Evolutionary conservation across 2,329 filamentous ascomycete species (phyloP).

Genomic region (Pseudogymnoascus sp.): DNA sequence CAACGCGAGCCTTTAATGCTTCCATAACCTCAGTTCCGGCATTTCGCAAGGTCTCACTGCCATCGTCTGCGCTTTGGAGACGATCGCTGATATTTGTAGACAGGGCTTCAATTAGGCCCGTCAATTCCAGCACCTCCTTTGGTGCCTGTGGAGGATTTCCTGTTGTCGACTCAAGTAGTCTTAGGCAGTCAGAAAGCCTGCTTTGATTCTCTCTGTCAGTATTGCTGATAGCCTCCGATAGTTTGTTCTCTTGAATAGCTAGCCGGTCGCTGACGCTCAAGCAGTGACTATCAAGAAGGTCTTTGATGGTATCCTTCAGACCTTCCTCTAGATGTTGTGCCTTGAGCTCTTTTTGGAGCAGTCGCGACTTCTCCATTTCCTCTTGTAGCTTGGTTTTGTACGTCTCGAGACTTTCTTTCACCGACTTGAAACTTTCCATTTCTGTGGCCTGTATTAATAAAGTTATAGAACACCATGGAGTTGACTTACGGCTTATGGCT

Average conservation of each 20-base stretch:
- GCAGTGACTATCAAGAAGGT: not conserved
- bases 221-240: not conserved
- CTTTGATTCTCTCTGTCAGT: not conserved
- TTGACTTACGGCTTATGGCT: not conserved
- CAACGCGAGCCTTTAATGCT: not conserved
- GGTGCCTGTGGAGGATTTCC: not conserved
- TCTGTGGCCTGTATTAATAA: not conserved
- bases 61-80: not conserved
- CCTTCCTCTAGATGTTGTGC: not conserved
- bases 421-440: not conserved
- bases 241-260: not conserved
- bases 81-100: not conserved
- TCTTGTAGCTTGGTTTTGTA: not conserved
- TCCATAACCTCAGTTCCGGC: not conserved
- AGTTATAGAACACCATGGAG: not conserved
- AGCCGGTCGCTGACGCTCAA: not conserved
- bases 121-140: not conserved
- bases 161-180: not conserved
- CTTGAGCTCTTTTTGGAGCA: slow-evolving; percentile 4
- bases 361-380: not conserved
- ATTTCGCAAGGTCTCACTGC: not conserved
- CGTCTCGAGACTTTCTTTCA: not conserved
- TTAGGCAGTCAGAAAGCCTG: not conserved
- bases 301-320: not conserved
- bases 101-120: not conserved